phyloP scores from a whole-genome alignment of 2,329 filamentous ascomycete species.

The Magnaporthiopsis incrustans region DNA sequence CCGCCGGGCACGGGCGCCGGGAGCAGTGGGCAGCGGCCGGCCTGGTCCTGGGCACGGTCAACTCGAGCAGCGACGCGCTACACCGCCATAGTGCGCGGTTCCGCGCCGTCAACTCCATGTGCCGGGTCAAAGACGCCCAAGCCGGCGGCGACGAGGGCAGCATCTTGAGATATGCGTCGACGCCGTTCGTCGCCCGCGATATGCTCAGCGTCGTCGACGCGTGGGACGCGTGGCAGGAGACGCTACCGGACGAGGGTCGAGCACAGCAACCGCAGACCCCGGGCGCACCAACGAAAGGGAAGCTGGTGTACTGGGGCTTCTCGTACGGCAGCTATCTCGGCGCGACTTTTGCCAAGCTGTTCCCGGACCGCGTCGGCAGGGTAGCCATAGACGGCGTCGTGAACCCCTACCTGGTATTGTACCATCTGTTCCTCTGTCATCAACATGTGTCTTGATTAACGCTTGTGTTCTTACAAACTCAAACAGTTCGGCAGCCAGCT shows the following conservation, averaged over 20 bases:
- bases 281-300: constrained; percentile 11
- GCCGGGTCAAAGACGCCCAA: constrained; percentile 19
- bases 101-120: constrained; percentile 24
- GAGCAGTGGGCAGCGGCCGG: constrained; percentile 11
- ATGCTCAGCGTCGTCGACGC: constrained; percentile 32
- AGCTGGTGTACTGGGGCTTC: constrained; percentile 44
- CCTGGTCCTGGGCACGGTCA: constrained; percentile 23
- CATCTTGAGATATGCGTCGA: constrained; percentile 25
- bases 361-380: constrained; percentile 23
- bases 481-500: constrained; percentile 23
- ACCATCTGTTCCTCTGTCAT: too few species aligned
- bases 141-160: constrained; percentile 16
- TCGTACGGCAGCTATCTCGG: constrained; percentile 47
- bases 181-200: constrained; percentile 28
- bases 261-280: too few species aligned
- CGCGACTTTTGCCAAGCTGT: constrained; percentile 40
- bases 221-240: constrained; percentile 26
- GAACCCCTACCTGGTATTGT: constrained; percentile 13
- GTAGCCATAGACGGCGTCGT: constrained; percentile 24
- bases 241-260: not conserved
- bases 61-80: constrained; percentile 25
- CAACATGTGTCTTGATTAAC: too few species aligned
- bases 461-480: too few species aligned
- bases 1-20: not conserved
- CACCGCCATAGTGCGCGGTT: constrained; percentile 19